Evolutionary conservation across 495 filamentous ascomycete genomes (phyloP), one percentile per base, ranked within the genome.

Genomic region (Talaromyces trachyspermus): DNA sequence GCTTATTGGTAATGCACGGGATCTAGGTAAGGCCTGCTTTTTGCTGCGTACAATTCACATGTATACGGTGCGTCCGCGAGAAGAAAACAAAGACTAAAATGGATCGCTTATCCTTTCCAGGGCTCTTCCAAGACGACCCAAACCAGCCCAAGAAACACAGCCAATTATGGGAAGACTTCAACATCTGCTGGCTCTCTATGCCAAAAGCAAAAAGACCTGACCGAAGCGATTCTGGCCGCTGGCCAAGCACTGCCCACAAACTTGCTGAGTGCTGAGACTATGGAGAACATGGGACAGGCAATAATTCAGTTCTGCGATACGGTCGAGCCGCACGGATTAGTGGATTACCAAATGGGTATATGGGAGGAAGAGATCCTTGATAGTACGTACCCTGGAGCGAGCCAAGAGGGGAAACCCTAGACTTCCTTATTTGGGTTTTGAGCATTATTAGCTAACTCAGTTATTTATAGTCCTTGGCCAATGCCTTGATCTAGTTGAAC

Each of bases 341-440:
- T 98, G 5, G 92, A 98, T 66, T 98, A 96, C 61, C 84, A 97
- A 56, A 92, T 95, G 69, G 92, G 92, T 3, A 86, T 97, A 37
- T 91, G 87, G 79, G 92, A 97, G 63, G 90, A 96, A 61, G 84
- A 86, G 54, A 96, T 98, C 53, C 75, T 95, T 38, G 77, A 75
- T 43, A 75, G 89, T 92, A 74, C n/a, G n/a, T n/a, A n/a, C n/a
- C n/a, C n/a, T n/a, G n/a, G n/a, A n/a, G n/a, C n/a, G n/a, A n/a
- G n/a, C n/a, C n/a, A n/a, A n/a, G n/a, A n/a, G n/a, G n/a, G n/a
- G n/a, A n/a, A n/a, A n/a, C n/a, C n/a, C n/a, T n/a, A n/a, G n/a
- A n/a, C n/a, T n/a, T n/a, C n/a, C n/a, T n/a, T n/a, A n/a, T n/a
- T n/a, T n/a, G n/a, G n/a, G n/a, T n/a, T n/a, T n/a, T n/a, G n/a